These are phyloP conservation scores for Kodamaea alishanica DNA, from an alignment of 1,139 yeast species.

Conservation along the genomic window DNA sequence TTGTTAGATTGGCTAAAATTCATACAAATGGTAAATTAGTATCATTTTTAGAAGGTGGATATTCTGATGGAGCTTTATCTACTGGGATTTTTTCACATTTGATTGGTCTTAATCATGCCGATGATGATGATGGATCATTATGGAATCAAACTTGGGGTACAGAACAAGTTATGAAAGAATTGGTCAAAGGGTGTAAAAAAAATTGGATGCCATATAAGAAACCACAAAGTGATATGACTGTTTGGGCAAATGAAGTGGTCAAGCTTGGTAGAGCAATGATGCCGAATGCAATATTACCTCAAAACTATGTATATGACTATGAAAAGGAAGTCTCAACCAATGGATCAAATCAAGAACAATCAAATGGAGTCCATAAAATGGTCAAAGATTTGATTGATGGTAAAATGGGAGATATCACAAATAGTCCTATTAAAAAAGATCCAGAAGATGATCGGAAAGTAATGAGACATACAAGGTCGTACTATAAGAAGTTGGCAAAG, in stretches of 20 bases:
- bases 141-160: conserved; percentile 69
- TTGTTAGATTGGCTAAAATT: conserved; percentile 58
- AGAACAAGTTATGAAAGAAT: conserved; percentile 60
- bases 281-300: conserved; percentile 51
- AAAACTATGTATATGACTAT: conserved; percentile 36
- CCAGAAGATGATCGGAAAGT: conserved; percentile 30
- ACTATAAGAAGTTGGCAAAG: conserved; percentile 25
- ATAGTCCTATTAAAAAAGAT: conserved; percentile 24
- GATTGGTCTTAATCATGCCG: conserved; percentile 53
- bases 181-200: conserved; percentile 66
- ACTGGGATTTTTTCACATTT: conserved; percentile 81
- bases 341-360: conserved; percentile 5
- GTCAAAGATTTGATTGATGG: conserved; percentile 28
- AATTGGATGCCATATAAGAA: conserved; percentile 60
- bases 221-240: conserved; percentile 42
- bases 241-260: conserved; percentile 70
- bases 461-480: conserved; percentile 40
- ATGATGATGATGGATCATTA: conserved; percentile 42
- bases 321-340: conserved; percentile 9
- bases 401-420: conserved; percentile 10
- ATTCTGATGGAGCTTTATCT: conserved; percentile 76
- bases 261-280: conserved; percentile 65
- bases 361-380: conserved; percentile 24
- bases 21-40: conserved; percentile 62
- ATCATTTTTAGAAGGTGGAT: conserved; percentile 82